Conservation (phyloP, 768 basidiomycete genomes). For the Boletus pseudopeckii region DNA sequence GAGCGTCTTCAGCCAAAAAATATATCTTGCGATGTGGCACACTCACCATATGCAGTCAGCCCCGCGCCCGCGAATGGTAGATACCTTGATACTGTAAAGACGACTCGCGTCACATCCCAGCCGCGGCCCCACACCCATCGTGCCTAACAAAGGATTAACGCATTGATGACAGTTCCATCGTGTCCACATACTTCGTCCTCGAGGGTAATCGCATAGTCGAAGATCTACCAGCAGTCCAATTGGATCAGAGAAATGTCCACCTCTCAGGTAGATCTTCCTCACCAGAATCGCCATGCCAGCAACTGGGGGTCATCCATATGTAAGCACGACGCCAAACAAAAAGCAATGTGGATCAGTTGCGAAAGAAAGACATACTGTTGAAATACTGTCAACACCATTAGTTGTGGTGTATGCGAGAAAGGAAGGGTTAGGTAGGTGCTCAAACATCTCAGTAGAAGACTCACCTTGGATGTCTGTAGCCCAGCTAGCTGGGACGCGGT, state of each 20-base stretch:
- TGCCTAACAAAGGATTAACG: slow-evolving; percentile 3
- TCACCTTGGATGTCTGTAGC: slow-evolving; percentile 14
- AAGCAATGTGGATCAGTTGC: neutral
- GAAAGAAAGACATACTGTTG: slow-evolving; percentile 5
- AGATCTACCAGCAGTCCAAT: neutral
- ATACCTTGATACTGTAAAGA: slow-evolving; percentile 21
- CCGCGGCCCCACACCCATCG: slow-evolving; percentile 18
- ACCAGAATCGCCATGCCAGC: slow-evolving; percentile 20
- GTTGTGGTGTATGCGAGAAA: neutral
- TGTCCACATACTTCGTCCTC: slow-evolving; percentile 6
- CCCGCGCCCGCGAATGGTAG: slow-evolving; percentile 13
- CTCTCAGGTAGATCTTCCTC: neutral
- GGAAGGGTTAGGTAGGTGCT: neutral
- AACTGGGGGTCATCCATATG: neutral
- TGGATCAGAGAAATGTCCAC: neutral
- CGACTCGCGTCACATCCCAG: slow-evolving; percentile 13
- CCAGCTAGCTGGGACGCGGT: slow-evolving; percentile 3
- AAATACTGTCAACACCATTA: slow-evolving; percentile 6
- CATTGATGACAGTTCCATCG: too few relatives aligned
- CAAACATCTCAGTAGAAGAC: neutral
- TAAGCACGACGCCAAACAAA: neutral
- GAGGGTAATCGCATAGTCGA: slow-evolving; percentile 11
- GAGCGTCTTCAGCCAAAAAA: neutral
- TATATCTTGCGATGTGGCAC: too few relatives aligned
- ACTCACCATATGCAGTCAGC: slow-evolving; percentile 14